Percentiles rank a stretch among this genome's conserved stretches.
Conservation (phyloP, 257 asterid genomes). For the Fraxinus anomala region DNA sequence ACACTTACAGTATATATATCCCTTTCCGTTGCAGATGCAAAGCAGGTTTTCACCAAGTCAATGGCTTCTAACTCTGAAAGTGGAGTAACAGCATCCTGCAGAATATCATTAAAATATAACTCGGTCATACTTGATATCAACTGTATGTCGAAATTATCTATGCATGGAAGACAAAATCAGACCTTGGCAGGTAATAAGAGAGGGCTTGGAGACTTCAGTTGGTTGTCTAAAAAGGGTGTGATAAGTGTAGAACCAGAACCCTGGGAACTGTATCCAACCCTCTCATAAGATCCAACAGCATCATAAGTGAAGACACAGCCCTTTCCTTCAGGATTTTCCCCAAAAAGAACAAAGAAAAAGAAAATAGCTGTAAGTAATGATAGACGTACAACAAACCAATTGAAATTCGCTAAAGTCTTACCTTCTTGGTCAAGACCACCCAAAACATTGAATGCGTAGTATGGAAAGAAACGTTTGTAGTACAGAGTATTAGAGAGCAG, state of each 20-base stretch:
- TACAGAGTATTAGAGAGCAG: slow-evolving; percentile 84
- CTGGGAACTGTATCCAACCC: slow-evolving; percentile 97
- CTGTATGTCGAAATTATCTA: not conserved
- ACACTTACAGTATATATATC: slow-evolving; percentile 70
- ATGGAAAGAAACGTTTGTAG: slow-evolving; percentile 92
- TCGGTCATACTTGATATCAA: not conserved
- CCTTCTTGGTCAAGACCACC: slow-evolving; percentile 96
- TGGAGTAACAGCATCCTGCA: slow-evolving; percentile 74
- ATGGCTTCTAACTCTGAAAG: slow-evolving; percentile 79
- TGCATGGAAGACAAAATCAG: slow-evolving; percentile 11
- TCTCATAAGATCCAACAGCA: slow-evolving; percentile 95
- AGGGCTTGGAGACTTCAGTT: slow-evolving; percentile 70
- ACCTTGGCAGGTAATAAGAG: slow-evolving; percentile 59
- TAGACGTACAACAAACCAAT: not conserved
- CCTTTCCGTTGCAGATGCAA: slow-evolving; percentile 84
- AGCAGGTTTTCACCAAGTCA: slow-evolving; percentile 84
- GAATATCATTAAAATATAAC: not conserved
- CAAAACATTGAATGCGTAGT: slow-evolving; percentile 83
- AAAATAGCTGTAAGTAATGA: not conserved
- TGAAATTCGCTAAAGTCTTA: slow-evolving; percentile 28
- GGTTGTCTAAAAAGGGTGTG: slow-evolving; percentile 92
- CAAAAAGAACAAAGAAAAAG: slow-evolving; percentile 12
- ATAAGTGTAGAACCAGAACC: slow-evolving; percentile 94
- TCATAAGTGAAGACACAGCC: slow-evolving; percentile 97
- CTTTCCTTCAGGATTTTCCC: slow-evolving; percentile 56